A percentile compares a stretch with the other conserved stretches of the same genome.
phyloP scores from a whole-genome alignment of 2,329 filamentous ascomycete genomes.

The Verticillium klebahnii region DNA sequence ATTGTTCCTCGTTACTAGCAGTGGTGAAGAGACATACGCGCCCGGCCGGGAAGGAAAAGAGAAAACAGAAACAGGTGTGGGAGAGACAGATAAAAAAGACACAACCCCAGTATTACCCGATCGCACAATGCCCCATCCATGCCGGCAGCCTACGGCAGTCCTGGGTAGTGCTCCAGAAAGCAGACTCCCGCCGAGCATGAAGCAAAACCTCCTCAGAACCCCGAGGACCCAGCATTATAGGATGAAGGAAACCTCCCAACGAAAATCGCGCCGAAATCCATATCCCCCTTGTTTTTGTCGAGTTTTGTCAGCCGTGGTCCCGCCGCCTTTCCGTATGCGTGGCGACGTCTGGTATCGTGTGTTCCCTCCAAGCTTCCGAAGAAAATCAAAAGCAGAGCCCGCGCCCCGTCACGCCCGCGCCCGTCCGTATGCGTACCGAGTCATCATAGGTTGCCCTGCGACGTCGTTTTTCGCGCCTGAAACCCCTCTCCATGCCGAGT shows the following conservation, averaged over 20 bases:
- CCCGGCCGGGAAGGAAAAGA: not conserved
- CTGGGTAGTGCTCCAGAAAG: not conserved
- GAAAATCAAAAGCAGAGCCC: not conserved
- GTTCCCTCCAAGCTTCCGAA: not conserved
- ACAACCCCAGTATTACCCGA: not conserved
- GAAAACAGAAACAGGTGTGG: not conserved
- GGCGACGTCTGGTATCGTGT: not conserved
- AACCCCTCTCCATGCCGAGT: not conserved
- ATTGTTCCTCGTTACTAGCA: not conserved
- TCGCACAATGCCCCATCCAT: not conserved
- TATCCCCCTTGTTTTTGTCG: slow-evolving; percentile 4
- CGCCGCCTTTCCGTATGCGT: not conserved
- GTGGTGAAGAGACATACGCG: not conserved
- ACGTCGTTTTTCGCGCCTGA: slow-evolving; percentile 1
- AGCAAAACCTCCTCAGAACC: not conserved
- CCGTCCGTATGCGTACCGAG: slow-evolving; percentile 1
- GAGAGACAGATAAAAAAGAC: not conserved
- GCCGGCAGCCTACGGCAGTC: not conserved
- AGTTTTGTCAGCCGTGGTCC: slow-evolving; percentile 1
- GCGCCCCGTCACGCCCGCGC: not conserved
- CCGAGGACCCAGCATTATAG: not conserved
- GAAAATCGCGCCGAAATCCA: not conserved
- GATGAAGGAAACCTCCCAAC: not conserved
- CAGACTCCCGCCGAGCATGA: not conserved
- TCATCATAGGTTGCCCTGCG: not conserved